phyloP scores from a whole-genome alignment of 2,329 filamentous ascomycete genomes.

The Davidsoniella neocaledoniae region DNA sequence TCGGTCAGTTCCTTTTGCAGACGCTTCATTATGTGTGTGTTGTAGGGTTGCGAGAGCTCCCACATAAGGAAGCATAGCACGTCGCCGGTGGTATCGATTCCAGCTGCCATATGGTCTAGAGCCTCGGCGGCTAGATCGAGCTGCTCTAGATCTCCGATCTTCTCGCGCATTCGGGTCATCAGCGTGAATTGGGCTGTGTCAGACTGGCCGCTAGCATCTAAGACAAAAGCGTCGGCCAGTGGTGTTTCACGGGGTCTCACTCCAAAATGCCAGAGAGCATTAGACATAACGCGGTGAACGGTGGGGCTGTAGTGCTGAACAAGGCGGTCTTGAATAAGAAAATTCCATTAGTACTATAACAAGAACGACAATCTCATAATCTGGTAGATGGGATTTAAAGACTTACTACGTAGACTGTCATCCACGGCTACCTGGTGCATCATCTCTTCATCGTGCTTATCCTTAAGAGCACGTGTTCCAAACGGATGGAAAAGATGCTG shows the following conservation, averaged over 20 bases:
- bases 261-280: slow-evolving; percentile 27
- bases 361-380: not conserved
- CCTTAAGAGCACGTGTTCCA: slow-evolving; percentile 42
- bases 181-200: slow-evolving; percentile 38
- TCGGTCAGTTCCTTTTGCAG: slow-evolving; percentile 35
- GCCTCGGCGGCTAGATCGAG: slow-evolving; percentile 49
- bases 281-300: slow-evolving; percentile 30
- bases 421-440: slow-evolving; percentile 55
- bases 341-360: not conserved
- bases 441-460: slow-evolving; percentile 39
- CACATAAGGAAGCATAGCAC: slow-evolving; percentile 55
- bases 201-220: slow-evolving; percentile 30
- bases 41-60: slow-evolving; percentile 46
- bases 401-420: slow-evolving; percentile 47
- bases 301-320: slow-evolving; percentile 39
- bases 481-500: slow-evolving; percentile 54
- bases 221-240: slow-evolving; percentile 40
- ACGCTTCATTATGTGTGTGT: slow-evolving; percentile 30
- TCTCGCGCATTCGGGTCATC: slow-evolving; percentile 38
- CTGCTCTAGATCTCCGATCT: slow-evolving; percentile 27
- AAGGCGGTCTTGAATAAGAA: slow-evolving; percentile 33
- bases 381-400: not conserved
- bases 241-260: slow-evolving; percentile 40
- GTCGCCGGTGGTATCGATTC: slow-evolving; percentile 56
- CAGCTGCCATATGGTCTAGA: slow-evolving; percentile 54